phyloP scores from a whole-genome alignment of 1,284 basidiomycete genomes.

The Inonotus hispidus region DNA sequence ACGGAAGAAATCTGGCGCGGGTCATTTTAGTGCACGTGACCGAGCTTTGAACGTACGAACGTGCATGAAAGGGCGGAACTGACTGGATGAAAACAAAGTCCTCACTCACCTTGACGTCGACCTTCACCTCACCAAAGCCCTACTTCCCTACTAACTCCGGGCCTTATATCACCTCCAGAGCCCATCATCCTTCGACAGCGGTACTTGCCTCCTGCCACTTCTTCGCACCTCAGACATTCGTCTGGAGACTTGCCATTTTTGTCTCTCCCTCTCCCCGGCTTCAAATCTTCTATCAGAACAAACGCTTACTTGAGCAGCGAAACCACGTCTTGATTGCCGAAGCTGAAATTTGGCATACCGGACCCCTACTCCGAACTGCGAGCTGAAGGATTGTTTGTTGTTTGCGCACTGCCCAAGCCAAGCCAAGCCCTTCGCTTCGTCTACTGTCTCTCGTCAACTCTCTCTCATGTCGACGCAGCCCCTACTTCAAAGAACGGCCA shows the following conservation, averaged over 20 bases:
- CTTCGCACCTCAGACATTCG: background rate
- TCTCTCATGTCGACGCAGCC: constrained; percentile 91
- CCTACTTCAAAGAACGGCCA: constrained; percentile 91
- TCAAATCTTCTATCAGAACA: background rate
- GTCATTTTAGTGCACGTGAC: background rate
- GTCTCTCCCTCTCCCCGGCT: background rate
- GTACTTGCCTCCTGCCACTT: background rate
- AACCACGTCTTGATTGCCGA: background rate
- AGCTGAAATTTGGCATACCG: background rate
- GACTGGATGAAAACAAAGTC: background rate
- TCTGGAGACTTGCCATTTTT: background rate
- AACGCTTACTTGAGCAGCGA: background rate
- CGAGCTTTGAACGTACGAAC: background rate
- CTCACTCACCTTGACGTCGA: background rate
- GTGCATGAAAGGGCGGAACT: background rate
- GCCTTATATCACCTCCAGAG: background rate
- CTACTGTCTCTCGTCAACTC: background rate
- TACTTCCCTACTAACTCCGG: background rate
- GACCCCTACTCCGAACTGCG: background rate
- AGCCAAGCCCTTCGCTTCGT: background rate
- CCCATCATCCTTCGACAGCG: background rate
- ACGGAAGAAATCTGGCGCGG: too few species aligned
- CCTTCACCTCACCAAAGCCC: background rate
- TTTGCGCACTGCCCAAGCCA: too few species aligned
- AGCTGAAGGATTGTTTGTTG: background rate